A percentile compares a stretch with the other conserved stretches of the same genome.
phyloP scores from a whole-genome alignment of 306 rosid genomes.

The Prunus armeniaca region DNA sequence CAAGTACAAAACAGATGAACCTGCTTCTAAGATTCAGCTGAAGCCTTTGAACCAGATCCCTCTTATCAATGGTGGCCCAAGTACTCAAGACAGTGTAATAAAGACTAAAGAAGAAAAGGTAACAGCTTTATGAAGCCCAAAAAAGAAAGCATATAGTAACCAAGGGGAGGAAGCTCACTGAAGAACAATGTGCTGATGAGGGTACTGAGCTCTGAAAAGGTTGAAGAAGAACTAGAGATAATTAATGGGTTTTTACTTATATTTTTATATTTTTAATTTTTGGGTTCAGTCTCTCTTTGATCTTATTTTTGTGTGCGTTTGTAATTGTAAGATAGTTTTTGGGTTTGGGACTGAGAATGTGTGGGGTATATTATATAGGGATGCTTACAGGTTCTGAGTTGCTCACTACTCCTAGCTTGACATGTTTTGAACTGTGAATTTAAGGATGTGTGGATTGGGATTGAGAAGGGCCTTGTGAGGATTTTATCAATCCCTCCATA shows the following conservation, averaged over 20 bases:
- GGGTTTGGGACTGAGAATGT: neutral
- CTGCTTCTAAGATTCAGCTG: neutral
- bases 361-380: neutral
- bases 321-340: neutral
- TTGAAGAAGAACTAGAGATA: neutral
- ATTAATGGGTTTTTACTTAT: neutral
- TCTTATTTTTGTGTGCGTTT: neutral
- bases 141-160: neutral
- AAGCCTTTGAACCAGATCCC: slow-evolving; percentile 6
- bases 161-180: slow-evolving; percentile 1
- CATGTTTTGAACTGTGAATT: too few species aligned
- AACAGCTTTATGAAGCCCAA: slow-evolving; percentile 12
- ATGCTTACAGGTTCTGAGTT: neutral
- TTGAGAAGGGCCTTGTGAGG: neutral
- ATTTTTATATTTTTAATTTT: neutral
- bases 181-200: neutral
- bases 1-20: slow-evolving; percentile 64
- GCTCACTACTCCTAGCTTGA: too few species aligned
- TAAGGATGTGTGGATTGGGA: too few species aligned
- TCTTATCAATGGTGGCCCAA: slow-evolving; percentile 9
- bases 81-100: slow-evolving; percentile 26
- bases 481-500: neutral
- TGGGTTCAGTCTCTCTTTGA: neutral
- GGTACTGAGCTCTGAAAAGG: neutral
- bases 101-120: slow-evolving; percentile 31